Percentiles rank a stretch among this genome's conserved stretches.
Evolutionary conservation across 2,329 filamentous ascomycete genomes (phyloP).

Genomic region (Sporothrix brasiliensis): DNA sequence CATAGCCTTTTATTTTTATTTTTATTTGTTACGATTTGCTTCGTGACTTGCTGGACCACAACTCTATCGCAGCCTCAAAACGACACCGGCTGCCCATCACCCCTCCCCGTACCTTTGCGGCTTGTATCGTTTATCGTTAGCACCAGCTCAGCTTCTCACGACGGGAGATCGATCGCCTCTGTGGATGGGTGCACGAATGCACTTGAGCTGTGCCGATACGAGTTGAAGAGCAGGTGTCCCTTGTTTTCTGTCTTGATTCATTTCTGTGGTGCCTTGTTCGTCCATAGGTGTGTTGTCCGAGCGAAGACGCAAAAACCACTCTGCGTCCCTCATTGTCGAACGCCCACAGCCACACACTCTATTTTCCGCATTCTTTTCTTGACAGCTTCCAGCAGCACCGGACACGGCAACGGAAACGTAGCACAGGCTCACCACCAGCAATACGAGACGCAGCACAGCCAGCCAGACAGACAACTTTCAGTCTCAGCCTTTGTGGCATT

Average conservation of each 20-base stretch:
- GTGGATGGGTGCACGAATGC: neutral
- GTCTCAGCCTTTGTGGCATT: slow-evolving; percentile 8
- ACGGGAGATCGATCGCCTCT: slow-evolving; percentile 11
- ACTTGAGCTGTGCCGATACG: slow-evolving; percentile 7
- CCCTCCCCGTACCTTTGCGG: neutral
- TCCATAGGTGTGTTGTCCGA: slow-evolving; percentile 4
- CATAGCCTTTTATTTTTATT: neutral
- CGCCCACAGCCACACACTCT: slow-evolving; percentile 16
- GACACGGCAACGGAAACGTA: neutral
- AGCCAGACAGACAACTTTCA: neutral
- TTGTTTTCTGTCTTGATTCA: neutral
- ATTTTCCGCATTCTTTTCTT: slow-evolving; percentile 13
- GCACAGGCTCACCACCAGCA: neutral
- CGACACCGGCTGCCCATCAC: neutral
- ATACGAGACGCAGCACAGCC: slow-evolving; percentile 1
- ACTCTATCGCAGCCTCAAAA: neutral
- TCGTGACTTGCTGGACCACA: too few species aligned
- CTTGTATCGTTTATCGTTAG: neutral
- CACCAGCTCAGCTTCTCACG: neutral
- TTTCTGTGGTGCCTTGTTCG: neutral
- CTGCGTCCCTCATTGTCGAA: neutral
- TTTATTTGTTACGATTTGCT: slow-evolving; percentile 1
- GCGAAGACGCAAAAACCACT: slow-evolving; percentile 1
- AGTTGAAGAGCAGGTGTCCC: neutral
- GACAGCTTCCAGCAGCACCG: slow-evolving; percentile 12